Evolutionary conservation across 225 moss, liverwort and hornwort genomes (phyloP).

Genomic region (Polytrichum commune): DNA sequence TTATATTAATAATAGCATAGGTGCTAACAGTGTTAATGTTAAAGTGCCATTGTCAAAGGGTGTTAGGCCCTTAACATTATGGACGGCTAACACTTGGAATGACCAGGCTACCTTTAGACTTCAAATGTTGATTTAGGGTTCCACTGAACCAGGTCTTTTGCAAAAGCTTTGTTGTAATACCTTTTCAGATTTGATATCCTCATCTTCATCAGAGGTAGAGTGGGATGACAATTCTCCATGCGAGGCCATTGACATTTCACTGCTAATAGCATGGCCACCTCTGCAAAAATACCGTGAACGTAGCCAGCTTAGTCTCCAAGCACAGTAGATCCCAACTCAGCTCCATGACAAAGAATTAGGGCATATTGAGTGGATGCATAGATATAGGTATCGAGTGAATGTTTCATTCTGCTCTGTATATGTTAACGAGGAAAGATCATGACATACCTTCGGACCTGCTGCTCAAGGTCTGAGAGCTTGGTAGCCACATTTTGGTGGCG

Average conservation of each 20-base stretch:
- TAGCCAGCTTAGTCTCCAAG: not conserved
- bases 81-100: no score
- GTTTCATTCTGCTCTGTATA: not conserved
- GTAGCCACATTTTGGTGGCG: conserved; percentile 40
- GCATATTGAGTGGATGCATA: not conserved
- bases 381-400: not conserved
- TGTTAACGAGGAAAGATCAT: not conserved
- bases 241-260: conserved; percentile 29
- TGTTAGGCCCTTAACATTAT: no score
- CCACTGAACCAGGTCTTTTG: no score
- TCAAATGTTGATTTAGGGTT: no score
- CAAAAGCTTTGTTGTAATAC: conserved; percentile 4
- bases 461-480: conserved; percentile 42
- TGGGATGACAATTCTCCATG: conserved; percentile 20
- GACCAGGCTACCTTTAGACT: no score
- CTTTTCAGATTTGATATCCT: conserved; percentile 20
- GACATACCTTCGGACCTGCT: conserved; percentile 42
- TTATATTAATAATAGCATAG: no score
- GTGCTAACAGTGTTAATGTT: no score
- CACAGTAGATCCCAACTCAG: not conserved
- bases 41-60: no score
- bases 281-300: conserved; percentile 4
- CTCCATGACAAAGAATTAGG: not conserved
- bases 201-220: conserved; percentile 25
- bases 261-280: conserved; percentile 15